These are phyloP conservation scores for Nelumbo lutea DNA, from an alignment of 164 flowering plant genomes.

Conservation along the genomic window DNA sequence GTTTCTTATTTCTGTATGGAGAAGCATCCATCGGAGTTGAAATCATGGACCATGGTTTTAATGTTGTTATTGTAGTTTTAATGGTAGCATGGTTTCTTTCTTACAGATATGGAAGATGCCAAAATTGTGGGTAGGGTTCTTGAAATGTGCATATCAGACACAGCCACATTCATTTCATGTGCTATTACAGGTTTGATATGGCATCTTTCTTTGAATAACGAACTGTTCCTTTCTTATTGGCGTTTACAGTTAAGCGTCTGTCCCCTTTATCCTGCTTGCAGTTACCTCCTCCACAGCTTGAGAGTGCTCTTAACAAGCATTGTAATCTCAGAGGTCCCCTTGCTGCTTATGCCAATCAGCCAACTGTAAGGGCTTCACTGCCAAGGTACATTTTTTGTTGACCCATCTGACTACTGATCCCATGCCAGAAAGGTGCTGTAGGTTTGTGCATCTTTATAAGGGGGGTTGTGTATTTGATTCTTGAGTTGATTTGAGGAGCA, in stretches of 20 bases:
- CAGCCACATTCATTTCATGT: constrained; percentile 92
- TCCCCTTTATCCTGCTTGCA: constrained; percentile 33
- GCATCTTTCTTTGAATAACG: not conserved
- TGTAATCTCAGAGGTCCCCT: constrained; percentile 65
- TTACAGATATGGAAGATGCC: constrained; percentile 97
- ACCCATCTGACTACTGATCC: not conserved
- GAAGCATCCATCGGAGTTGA: too few species aligned
- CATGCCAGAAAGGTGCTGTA: not conserved
- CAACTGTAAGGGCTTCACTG: constrained; percentile 50
- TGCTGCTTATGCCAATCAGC: constrained; percentile 67
- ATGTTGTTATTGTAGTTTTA: not conserved
- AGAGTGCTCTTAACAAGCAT: constrained; percentile 69
- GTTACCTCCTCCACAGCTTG: constrained; percentile 92
- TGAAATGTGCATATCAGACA: constrained; percentile 93
- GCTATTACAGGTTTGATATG: constrained; percentile 56
- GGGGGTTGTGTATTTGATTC: too few species aligned
- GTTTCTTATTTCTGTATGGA: too few species aligned
- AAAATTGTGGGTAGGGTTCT: constrained; percentile 92
- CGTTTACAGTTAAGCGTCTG: not conserved
- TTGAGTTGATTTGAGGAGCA: too few species aligned
- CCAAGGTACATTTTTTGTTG: constrained; percentile 47
- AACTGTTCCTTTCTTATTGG: not conserved
- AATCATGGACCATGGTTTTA: too few species aligned
- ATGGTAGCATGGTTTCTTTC: not conserved
- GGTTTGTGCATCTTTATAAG: too few species aligned